Evolutionary conservation across 805 yeast species (phyloP), one percentile per base, ranked within the genome.

Genomic region (Myxozyma melibiosi): DNA sequence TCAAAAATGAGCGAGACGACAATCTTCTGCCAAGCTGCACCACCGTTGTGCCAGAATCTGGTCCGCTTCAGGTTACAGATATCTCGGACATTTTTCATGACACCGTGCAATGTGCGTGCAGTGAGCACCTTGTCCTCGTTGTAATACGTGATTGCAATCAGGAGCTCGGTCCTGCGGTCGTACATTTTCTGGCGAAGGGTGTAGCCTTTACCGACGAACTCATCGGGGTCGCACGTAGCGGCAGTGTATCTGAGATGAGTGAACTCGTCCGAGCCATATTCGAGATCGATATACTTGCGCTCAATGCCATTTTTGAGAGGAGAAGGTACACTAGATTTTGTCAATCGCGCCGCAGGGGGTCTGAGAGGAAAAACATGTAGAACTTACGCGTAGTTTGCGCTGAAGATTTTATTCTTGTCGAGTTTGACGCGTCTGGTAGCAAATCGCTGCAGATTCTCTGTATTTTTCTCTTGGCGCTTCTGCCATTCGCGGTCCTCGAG

Each of bases 191-290:
- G 83, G 41, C 88, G 75, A 56, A 84, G 74, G 42, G 78, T 77
- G 70, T 81, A 84, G 5, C 85, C 85, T 16, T 69, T 68, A 57
- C 77, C 78, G 57, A 75, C 75, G 69, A 84, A 84, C 57, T 84
- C 83, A 43, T 83, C 83, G 3, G 88, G 88, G n/a, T 85, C 86
- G 66, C 84, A 80, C 1, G 86, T 83, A 5, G 84, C 88, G 2
- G 88, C 88, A 1, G 80, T 77, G 37, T 67, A 83, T 62, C 85
- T 71, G 82, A 83, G 76, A 65, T 80, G 84, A 14, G 83, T 76
- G 68, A 83, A 83, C 68, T 83, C 86, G 9, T 72, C 71, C 27
- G 70, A 56, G 4, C 76, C 70, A 24, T 38, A 16, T 28, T 57
- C 63, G 16, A 58, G 48, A 78, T 83, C 75, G n/a, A 67, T 62